Evolutionary conservation across 2,329 filamentous ascomycete genomes (phyloP), one percentile per base, ranked within the genome.

Genomic region (Akanthomyces uredinophilus): DNA sequence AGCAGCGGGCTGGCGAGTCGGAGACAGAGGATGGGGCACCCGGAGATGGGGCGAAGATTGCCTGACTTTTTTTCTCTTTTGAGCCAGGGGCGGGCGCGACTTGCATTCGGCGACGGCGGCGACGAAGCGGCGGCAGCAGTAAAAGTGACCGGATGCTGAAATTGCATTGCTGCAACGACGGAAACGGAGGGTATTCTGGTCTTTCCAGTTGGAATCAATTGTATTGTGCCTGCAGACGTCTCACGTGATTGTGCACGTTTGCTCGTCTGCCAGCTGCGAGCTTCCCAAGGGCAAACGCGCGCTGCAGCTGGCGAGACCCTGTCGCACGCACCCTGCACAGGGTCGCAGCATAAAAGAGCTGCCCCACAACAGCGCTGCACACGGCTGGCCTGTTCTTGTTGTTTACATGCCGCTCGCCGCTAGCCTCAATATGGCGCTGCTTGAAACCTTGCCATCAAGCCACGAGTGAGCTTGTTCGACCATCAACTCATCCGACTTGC

Each of bases 401-500:
- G 55, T 58, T 58, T 58, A 58, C 56, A 32, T 56, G 39, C 35
- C 37, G 20, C 54, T 29, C 27, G 39, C 29, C 41, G 5, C 27
- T 29, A 37, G 41, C 29, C 54, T 47, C 29, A 29, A 53, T 37
- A 18, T 43, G 3, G 39, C 20, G 51, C 24, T 32, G 5, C n/a
- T 29, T 11, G 47, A 59, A 43, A 47, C 32, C 24, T 43, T 6
- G 41, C 24, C 35, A 54, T 59, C 1, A 22, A 29, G 7, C n/a
- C 32, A 35, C 32, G 32, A 11, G 10, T 35, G 32, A 56, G 3
- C 24, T 16, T n/a, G 44, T 32, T 49, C 16, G 20, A 61, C 64
- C 60, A 66, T 65, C 60, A 57, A 50, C 55, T 62, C 52, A 61
- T 62, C 62, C 57, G 43, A 64, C 62, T 62, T 55, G 27, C 39